phyloP scores from a whole-genome alignment of 495 filamentous ascomycete genomes.

The Bacidia rubella region DNA sequence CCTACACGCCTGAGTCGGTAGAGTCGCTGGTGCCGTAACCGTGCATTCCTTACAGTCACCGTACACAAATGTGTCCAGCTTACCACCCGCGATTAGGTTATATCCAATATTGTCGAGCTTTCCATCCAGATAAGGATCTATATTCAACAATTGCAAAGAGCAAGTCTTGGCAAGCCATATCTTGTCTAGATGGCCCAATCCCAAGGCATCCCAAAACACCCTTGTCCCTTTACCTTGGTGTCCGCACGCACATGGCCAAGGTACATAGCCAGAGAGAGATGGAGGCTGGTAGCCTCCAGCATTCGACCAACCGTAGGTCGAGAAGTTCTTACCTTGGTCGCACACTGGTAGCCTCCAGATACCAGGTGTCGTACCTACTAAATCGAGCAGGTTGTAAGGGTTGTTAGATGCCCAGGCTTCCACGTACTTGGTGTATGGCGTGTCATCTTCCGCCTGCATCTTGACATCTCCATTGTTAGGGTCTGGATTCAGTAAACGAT shows the following conservation, averaged over 20 bases:
- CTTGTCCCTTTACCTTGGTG: not conserved
- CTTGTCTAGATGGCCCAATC: not conserved
- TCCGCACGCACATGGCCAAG: not conserved
- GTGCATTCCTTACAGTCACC: not conserved
- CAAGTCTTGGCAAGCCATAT: too few species aligned
- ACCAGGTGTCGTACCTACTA: not conserved
- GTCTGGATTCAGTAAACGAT: not conserved
- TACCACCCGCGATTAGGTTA: not conserved
- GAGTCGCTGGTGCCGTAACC: not conserved
- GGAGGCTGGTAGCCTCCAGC: not conserved
- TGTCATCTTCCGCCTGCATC: not conserved
- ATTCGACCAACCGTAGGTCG: not conserved
- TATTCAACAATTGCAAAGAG: not conserved
- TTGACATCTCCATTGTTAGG: not conserved
- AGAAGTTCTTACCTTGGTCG: constrained; percentile 1
- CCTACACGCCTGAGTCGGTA: not conserved
- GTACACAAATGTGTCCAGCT: not conserved
- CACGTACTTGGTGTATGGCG: not conserved
- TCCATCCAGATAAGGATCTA: not conserved
- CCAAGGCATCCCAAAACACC: not conserved
- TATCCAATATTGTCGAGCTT: not conserved
- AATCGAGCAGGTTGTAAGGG: not conserved
- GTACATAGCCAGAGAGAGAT: not conserved
- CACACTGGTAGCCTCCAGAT: not conserved
- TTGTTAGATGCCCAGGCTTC: constrained; percentile 1